phyloP scores from a whole-genome alignment of 768 basidiomycete genomes.

The Russula sp. region DNA sequence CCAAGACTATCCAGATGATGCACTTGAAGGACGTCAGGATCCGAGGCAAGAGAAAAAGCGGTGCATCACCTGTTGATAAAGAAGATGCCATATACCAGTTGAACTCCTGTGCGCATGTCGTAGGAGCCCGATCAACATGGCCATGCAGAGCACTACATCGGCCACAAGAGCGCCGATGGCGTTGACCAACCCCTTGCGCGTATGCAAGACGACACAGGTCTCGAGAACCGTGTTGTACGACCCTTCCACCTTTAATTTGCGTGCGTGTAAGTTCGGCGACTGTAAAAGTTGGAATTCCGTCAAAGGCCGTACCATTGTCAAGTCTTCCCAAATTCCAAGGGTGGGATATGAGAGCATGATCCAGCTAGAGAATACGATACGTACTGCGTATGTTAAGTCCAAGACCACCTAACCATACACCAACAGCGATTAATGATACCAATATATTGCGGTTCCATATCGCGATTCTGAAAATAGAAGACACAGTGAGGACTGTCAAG shows the following conservation, averaged over 20 bases:
- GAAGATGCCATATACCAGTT: slow-evolving; percentile 8
- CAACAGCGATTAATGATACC: background rate
- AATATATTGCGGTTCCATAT: slow-evolving; percentile 3
- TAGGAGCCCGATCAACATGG: slow-evolving; percentile 3
- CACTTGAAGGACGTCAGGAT: background rate
- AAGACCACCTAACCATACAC: background rate
- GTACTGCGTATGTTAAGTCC: slow-evolving; percentile 1
- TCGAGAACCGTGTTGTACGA: background rate
- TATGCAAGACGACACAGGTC: background rate
- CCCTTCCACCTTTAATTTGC: background rate
- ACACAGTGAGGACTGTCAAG: background rate
- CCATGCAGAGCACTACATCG: background rate
- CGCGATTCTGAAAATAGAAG: background rate
- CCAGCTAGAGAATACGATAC: background rate
- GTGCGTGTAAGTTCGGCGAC: background rate
- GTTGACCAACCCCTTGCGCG: background rate
- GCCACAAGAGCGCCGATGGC: background rate
- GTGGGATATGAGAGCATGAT: background rate
- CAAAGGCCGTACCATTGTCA: background rate
- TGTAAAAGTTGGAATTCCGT: background rate
- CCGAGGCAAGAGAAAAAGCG: background rate
- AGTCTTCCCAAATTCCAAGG: background rate
- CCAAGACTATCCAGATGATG: slow-evolving; percentile 9
- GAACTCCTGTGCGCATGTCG: background rate
- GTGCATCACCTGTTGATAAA: slow-evolving; percentile 13